Conservation (phyloP, 2,329 filamentous ascomycete genomes). For the Trichoderma sp. region DNA sequence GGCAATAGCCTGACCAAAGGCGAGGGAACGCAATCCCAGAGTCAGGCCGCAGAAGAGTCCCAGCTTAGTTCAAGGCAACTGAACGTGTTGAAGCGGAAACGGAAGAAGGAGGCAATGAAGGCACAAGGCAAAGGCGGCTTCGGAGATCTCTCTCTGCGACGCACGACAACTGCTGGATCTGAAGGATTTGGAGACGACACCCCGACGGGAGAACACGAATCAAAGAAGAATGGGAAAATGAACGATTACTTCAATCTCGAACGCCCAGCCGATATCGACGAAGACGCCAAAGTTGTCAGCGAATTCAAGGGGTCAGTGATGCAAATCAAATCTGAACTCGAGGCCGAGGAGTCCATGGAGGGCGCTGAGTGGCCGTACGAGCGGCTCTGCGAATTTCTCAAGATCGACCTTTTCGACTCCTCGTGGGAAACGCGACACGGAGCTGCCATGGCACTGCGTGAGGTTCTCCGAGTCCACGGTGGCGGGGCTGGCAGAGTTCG, state of each 20-base stretch:
- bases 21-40: constrained; percentile 46
- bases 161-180: constrained; percentile 62
- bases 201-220: constrained; percentile 54
- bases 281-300: constrained; percentile 88
- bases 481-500: constrained; percentile 78
- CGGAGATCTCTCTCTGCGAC: constrained; percentile 78
- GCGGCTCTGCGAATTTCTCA: constrained; percentile 89
- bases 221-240: constrained; percentile 65
- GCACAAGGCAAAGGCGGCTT: constrained; percentile 87
- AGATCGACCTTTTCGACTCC: constrained; percentile 88
- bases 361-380: constrained; percentile 93
- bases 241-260: constrained; percentile 92
- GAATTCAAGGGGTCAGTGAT: constrained; percentile 88
- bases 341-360: constrained; percentile 75
- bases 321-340: constrained; percentile 83
- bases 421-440: constrained; percentile 96
- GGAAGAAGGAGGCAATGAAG: constrained; percentile 86
- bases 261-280: constrained; percentile 74
- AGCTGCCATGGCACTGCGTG: constrained; percentile 90
- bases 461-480: constrained; percentile 90
- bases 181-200: constrained; percentile 66
- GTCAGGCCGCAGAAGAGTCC: constrained; percentile 61
- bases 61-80: constrained; percentile 89
- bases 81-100: constrained; percentile 91
- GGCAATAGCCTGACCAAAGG: constrained; percentile 40